These are phyloP conservation scores for Eucalyptus albens DNA, from an alignment of 345 rosid genomes.

Conservation along the genomic window DNA sequence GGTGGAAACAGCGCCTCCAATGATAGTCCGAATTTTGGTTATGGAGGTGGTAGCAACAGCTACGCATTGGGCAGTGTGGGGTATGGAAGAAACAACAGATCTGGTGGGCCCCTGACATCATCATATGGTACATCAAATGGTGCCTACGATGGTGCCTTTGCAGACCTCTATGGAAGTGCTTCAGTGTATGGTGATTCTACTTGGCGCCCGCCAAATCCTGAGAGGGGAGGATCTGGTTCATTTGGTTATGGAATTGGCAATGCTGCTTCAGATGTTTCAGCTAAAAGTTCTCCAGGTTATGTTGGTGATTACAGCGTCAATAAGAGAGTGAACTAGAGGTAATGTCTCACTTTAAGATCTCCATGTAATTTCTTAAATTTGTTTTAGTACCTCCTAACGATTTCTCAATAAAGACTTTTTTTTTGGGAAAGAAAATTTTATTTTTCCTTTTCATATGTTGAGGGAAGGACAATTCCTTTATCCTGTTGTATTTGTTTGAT, in stretches of 20 bases:
- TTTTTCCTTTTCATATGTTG: not conserved
- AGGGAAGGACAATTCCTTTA: not conserved
- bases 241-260: conserved; percentile 35
- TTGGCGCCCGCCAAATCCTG: conserved; percentile 44
- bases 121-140: conserved; percentile 38
- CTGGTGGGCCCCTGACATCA: conserved; percentile 22
- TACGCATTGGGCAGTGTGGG: conserved; percentile 34
- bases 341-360: not conserved
- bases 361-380: not conserved
- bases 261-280: conserved; percentile 35
- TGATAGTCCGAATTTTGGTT: conserved; percentile 28
- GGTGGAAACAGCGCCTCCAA: conserved; percentile 33
- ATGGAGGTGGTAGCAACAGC: conserved; percentile 43
- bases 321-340: conserved; percentile 74
- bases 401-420: not conserved
- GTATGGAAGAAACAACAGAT: conserved; percentile 38
- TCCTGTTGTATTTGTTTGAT: not conserved
- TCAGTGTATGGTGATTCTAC: conserved; percentile 48
- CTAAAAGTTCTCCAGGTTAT: conserved; percentile 51
- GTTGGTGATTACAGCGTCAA: conserved; percentile 60
- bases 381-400: not conserved
- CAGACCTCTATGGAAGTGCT: conserved; percentile 32
- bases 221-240: conserved; percentile 35
- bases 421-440: not conserved
- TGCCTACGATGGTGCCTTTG: conserved; percentile 38